A percentile compares a stretch with the other conserved stretches of the same genome.
phyloP scores from a whole-genome alignment of 805 yeast genomes.

The Lachancea meyersii region DNA sequence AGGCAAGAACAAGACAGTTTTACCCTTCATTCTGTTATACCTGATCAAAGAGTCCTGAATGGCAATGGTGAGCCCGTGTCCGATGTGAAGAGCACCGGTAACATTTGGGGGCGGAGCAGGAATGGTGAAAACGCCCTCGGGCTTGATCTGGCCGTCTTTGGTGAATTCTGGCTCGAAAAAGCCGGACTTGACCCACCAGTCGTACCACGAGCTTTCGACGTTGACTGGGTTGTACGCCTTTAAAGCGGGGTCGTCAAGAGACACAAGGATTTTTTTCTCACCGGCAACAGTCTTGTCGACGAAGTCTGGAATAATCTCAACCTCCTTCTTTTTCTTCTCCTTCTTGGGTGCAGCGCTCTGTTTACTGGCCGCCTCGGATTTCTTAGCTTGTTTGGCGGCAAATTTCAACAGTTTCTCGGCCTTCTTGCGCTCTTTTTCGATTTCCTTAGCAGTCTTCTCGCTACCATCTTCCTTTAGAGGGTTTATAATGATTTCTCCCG shows the following conservation, averaged over 20 bases:
- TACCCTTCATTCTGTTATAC: conserved; percentile 95
- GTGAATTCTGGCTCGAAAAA: conserved; percentile 82
- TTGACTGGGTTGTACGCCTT: conserved; percentile 89
- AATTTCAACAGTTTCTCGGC: conserved; percentile 85
- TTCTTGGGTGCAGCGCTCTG: conserved; percentile 47
- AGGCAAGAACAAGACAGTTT: conserved; percentile 85
- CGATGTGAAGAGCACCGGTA: conserved; percentile 97
- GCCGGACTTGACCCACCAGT: conserved; percentile 91
- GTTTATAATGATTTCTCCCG: conserved; percentile 35
- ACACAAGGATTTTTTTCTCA: conserved; percentile 81
- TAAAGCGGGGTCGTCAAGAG: conserved; percentile 85
- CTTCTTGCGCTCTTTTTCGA: conserved; percentile 81
- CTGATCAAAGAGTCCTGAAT: conserved; percentile 92
- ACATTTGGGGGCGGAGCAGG: conserved; percentile 99
- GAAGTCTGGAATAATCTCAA: conserved; percentile 75
- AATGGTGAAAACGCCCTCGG: conserved; percentile 80
- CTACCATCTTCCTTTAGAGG: conserved; percentile 38
- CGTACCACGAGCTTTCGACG: conserved; percentile 96
- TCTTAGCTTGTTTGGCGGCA: conserved; percentile 74
- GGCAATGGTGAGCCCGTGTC: conserved; percentile 93
- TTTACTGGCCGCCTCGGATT: conserved; percentile 31
- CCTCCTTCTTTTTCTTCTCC: conserved; percentile 60
- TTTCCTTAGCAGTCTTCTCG: conserved; percentile 69
- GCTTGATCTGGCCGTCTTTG: conserved; percentile 64
- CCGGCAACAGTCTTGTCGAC: conserved; percentile 81